Conservation (phyloP, 768 basidiomycete genomes). For the Xanthoconium purpureum region DNA sequence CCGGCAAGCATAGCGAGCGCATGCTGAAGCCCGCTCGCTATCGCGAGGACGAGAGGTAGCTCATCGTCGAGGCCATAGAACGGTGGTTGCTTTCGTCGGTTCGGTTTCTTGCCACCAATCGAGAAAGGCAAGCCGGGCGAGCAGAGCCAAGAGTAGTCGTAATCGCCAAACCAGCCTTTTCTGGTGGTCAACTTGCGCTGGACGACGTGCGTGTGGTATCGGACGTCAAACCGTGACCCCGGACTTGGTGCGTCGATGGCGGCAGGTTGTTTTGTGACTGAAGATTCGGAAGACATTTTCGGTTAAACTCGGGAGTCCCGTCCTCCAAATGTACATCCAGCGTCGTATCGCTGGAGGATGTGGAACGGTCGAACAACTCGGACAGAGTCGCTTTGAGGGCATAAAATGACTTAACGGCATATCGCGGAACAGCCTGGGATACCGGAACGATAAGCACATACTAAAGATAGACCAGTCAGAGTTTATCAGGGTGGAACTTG, state of each 20-base stretch:
- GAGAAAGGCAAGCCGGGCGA: constrained; percentile 63
- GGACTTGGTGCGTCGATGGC: constrained; percentile 9
- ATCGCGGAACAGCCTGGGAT: not conserved
- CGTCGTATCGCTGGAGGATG: not conserved
- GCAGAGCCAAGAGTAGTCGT: constrained; percentile 76
- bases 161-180: constrained; percentile 82
- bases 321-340: not conserved
- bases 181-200: constrained; percentile 43
- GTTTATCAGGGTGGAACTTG: not conserved
- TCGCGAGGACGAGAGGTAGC: constrained; percentile 68
- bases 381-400: not conserved
- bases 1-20: constrained; percentile 82
- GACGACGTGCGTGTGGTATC: constrained; percentile 10
- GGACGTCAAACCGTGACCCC: constrained; percentile 3
- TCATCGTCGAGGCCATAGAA: constrained; percentile 75
- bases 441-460: not conserved
- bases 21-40: constrained; percentile 72
- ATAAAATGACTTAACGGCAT: not conserved
- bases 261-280: constrained; percentile 15
- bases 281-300: constrained; percentile 16
- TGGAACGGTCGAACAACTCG: not conserved
- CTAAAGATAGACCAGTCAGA: not conserved
- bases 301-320: not conserved
- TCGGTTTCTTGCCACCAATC: constrained; percentile 28
- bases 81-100: constrained; percentile 46